Evolutionary conservation across 257 asterid genomes (phyloP).

Genomic region (Marsdenia floribunda): DNA sequence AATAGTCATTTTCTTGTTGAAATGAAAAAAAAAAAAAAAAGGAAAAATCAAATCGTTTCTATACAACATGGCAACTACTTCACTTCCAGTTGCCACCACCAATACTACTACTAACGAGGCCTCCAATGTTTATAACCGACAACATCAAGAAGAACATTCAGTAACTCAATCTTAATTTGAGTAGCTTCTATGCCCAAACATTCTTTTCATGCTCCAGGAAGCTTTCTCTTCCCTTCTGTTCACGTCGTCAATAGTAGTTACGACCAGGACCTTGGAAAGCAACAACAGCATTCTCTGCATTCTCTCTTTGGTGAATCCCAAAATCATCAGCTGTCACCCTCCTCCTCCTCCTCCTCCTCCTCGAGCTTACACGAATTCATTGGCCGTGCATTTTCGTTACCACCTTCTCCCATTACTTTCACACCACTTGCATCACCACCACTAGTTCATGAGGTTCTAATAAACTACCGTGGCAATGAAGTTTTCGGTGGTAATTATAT

Average conservation of each 20-base stretch:
- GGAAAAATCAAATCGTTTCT: too few species aligned
- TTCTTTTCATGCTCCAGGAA: constrained; percentile 44
- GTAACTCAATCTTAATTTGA: constrained; percentile 32
- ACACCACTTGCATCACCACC: constrained; percentile 16
- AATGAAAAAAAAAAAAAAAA: too few species aligned
- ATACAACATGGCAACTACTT: background rate
- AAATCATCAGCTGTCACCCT: background rate
- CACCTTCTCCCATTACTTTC: constrained; percentile 23
- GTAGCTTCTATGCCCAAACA: constrained; percentile 46
- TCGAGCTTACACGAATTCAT: constrained; percentile 3
- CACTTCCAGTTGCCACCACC: background rate
- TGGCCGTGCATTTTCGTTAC: constrained; percentile 5
- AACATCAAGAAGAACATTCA: constrained; percentile 7
- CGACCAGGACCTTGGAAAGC: constrained; percentile 27
- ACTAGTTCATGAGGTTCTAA: constrained; percentile 14
- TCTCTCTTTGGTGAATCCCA: constrained; percentile 7
- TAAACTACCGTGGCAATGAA: constrained; percentile 9
- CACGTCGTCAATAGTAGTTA: background rate
- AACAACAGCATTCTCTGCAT: constrained; percentile 6
- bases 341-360: background rate
- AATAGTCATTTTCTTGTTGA: too few species aligned
- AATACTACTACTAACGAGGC: background rate
- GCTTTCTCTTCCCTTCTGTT: constrained; percentile 39
- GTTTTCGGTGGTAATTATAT: constrained; percentile 6
- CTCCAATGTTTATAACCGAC: background rate